Conservation (phyloP, 2,329 filamentous ascomycete species). For the Fusarium virguliforme region DNA sequence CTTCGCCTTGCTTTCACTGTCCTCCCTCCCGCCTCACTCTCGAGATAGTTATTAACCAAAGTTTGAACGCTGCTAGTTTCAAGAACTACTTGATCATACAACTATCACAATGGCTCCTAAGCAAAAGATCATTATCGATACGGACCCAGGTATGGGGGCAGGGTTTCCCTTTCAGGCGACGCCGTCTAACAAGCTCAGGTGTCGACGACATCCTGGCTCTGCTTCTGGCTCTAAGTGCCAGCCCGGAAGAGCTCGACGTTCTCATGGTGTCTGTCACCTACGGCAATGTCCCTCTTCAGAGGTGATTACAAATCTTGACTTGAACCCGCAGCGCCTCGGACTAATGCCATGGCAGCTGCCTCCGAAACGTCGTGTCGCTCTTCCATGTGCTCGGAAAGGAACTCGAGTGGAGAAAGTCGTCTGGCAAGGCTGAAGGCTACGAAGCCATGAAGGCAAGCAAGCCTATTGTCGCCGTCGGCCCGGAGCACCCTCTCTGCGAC, state of each 20-base stretch:
- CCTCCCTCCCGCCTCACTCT: neutral
- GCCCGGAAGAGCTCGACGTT: slow-evolving; percentile 87
- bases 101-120: slow-evolving; percentile 70
- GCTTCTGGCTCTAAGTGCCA: slow-evolving; percentile 86
- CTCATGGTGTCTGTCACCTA: slow-evolving; percentile 91
- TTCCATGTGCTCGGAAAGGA: slow-evolving; percentile 96
- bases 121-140: slow-evolving; percentile 93
- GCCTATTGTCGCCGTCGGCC: slow-evolving; percentile 89
- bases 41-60: neutral
- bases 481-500: slow-evolving; percentile 88
- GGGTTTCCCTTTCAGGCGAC: too few relatives aligned
- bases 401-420: slow-evolving; percentile 82
- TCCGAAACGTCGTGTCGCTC: slow-evolving; percentile 89
- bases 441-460: slow-evolving; percentile 80
- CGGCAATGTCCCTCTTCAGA: slow-evolving; percentile 91
- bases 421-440: slow-evolving; percentile 79
- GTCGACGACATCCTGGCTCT: slow-evolving; percentile 94
- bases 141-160: slow-evolving; percentile 79
- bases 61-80: neutral
- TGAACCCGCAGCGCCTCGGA: neutral
- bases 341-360: slow-evolving; percentile 70
- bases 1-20: slow-evolving; percentile 8
- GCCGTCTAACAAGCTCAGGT: slow-evolving; percentile 61
- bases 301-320: slow-evolving; percentile 63
- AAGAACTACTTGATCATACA: slow-evolving; percentile 12